Evolutionary conservation across 495 filamentous ascomycete genomes (phyloP).

Genomic region (Parathielavia appendiculata): DNA sequence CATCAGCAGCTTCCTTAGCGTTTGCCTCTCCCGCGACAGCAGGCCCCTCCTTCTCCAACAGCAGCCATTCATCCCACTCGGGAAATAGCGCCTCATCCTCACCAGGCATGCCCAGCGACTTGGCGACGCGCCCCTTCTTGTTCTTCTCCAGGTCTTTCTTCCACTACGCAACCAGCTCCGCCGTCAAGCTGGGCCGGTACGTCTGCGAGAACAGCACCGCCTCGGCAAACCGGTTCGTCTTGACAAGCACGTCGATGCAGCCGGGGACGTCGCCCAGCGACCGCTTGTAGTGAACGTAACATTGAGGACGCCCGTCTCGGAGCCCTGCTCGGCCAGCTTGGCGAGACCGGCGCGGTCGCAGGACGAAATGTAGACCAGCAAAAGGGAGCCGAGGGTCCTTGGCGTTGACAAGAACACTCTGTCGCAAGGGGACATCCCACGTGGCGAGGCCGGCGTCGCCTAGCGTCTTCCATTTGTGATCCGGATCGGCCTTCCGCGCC

Average conservation of each 20-base stretch:
- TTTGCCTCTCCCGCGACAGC: conserved; percentile 22
- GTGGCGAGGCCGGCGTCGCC: conserved; percentile 81
- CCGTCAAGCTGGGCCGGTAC: conserved; percentile 77
- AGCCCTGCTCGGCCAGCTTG: conserved; percentile 66
- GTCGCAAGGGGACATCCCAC: conserved; percentile 88
- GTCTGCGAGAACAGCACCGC: conserved; percentile 89
- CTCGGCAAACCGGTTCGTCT: conserved; percentile 74
- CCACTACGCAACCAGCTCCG: conserved; percentile 67
- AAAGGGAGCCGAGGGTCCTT: conserved; percentile 83
- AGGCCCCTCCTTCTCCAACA: conserved; percentile 65
- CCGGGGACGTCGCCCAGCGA: conserved; percentile 74
- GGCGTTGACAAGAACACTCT: conserved; percentile 84
- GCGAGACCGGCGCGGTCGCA: conserved; percentile 67
- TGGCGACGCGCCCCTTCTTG: conserved; percentile 77
- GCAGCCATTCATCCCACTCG: conserved; percentile 87
- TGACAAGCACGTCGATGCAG: conserved; percentile 73
- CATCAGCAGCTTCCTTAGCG: conserved; percentile 20
- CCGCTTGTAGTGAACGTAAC: conserved; percentile 89
- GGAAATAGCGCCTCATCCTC: conserved; percentile 92
- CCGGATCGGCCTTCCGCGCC: conserved; percentile 74
- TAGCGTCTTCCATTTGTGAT: conserved; percentile 97
- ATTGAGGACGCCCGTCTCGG: conserved; percentile 74
- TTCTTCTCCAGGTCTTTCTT: conserved; percentile 71
- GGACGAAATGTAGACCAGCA: conserved; percentile 80
- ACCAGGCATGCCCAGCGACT: conserved; percentile 75